Evolutionary conservation across 176 grass and related monocot species (phyloP), one percentile per base, ranked within the genome.

Genomic region (Dactylis glomerata): DNA sequence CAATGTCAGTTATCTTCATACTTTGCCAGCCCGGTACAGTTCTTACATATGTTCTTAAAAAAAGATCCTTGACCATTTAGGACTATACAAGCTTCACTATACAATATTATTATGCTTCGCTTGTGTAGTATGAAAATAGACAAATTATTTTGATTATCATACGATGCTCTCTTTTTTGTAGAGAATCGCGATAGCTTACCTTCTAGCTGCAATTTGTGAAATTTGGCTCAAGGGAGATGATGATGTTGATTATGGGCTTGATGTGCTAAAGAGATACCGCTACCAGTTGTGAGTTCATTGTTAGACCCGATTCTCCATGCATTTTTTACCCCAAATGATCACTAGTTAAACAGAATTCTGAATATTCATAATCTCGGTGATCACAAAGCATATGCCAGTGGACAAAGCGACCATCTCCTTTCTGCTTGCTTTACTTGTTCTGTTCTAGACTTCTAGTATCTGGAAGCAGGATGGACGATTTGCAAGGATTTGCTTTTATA

Each of bases 101-200:
- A 23, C 17, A 22, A 45, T 32, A 49, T 47, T 49, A 55, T 13
- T 20, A 6, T 3, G 14, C 0, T 1, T 50, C 3, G 14, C 0
- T 1, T 50, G 1, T 84, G 41, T 27, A 33, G 41, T 78, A 36
- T 2, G 37, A 37, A 10, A 19, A 67, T 7, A 27, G 11, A 82
- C 2, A 3, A 12, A 1, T 52, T 64, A 63, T 72, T 78, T 51
- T n/a, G 23, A 79, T 28, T 1, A 30, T 40, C 28, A 59, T 58
- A 50, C 75, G 66, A 51, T 84, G 51, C 58, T 6, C 16, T 74
- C 44, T 41, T 71, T 58, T 7, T 77, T 38, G 76, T 76, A 94
- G 92, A 94, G 92, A 69, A 94, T 94, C 73, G 89, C 89, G 1
- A 89, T 94, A 78, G 89, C 92, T 34, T 94, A 91, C 82, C 65